Evolutionary conservation across 495 filamentous ascomycete species (phyloP).

Genomic region (Penicillium odoratum): DNA sequence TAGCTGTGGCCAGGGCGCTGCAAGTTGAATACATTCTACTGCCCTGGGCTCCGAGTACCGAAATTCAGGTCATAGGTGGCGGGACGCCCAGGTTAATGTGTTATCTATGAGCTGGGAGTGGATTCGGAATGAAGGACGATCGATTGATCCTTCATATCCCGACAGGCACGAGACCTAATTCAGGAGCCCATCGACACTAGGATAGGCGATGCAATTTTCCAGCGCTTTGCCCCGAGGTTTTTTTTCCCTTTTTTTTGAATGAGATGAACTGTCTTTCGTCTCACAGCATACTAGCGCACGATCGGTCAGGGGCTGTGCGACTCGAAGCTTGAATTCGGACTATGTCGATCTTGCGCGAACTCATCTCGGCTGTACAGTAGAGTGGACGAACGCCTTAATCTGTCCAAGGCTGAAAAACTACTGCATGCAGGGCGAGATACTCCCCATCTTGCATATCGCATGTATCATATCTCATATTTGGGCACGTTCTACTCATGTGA

Average conservation of each 20-base stretch:
- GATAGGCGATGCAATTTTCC: not conserved
- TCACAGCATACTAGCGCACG: not conserved
- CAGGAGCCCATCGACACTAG: not conserved
- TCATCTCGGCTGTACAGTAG: not conserved
- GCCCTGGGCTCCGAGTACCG: not conserved
- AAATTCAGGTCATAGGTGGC: not conserved
- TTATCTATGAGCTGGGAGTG: not conserved
- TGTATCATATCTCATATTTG: not conserved
- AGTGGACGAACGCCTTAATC: not conserved
- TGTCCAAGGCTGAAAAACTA: too few species aligned
- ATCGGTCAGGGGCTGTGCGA: not conserved
- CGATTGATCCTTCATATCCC: slow-evolving; percentile 7
- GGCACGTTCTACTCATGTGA: not conserved
- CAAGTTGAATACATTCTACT: not conserved
- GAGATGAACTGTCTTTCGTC: not conserved
- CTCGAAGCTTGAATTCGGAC: not conserved
- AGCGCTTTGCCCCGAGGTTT: not conserved
- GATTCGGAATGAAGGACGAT: not conserved
- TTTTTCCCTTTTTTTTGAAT: not conserved
- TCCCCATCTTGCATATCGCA: not conserved
- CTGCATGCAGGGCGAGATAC: not conserved
- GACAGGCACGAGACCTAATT: not conserved
- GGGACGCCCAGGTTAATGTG: not conserved
- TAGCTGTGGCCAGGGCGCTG: not conserved
- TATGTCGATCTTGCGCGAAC: not conserved